Evolutionary conservation across 768 basidiomycete species (phyloP).

Genomic region (Phanerochaete carnosa): DNA sequence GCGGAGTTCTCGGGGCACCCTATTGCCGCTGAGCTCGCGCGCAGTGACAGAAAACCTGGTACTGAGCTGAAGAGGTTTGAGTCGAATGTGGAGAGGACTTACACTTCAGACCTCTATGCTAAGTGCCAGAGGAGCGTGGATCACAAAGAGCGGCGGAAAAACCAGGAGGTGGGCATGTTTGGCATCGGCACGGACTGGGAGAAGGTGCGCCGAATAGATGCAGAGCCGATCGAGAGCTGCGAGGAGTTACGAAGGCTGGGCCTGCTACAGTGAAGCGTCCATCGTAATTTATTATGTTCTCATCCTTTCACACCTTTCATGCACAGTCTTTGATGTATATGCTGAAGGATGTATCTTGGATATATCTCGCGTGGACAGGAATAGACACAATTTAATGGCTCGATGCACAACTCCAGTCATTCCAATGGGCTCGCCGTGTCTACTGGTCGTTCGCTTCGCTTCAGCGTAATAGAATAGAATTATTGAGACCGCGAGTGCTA

Average conservation of each 20-base stretch:
- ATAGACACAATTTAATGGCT: neutral
- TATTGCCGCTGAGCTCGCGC: slow-evolving; percentile 70
- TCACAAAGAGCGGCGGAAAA: slow-evolving; percentile 63
- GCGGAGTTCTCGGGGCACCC: slow-evolving; percentile 77
- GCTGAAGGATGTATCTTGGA: neutral
- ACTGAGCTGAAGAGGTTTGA: slow-evolving; percentile 65
- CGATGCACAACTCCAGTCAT: neutral
- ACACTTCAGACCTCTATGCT: slow-evolving; percentile 64
- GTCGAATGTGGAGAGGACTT: slow-evolving; percentile 67
- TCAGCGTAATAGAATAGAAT: neutral
- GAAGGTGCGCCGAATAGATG: slow-evolving; percentile 71
- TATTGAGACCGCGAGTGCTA: neutral
- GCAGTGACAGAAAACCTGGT: slow-evolving; percentile 24
- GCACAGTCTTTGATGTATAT: neutral
- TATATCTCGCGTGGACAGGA: neutral
- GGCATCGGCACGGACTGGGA: slow-evolving; percentile 93
- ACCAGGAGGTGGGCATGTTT: slow-evolving; percentile 81
- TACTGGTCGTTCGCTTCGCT: neutral
- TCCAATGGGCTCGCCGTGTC: neutral
- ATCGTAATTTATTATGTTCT: slow-evolving; percentile 1
- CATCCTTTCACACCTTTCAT: neutral
- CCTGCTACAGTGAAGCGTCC: slow-evolving; percentile 36
- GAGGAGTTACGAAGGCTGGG: slow-evolving; percentile 70
- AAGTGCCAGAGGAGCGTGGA: slow-evolving; percentile 73
- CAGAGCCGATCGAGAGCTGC: slow-evolving; percentile 71